Evolutionary conservation across 331 rosid genomes (phyloP).

Genomic region (Dryas integrifolia): DNA sequence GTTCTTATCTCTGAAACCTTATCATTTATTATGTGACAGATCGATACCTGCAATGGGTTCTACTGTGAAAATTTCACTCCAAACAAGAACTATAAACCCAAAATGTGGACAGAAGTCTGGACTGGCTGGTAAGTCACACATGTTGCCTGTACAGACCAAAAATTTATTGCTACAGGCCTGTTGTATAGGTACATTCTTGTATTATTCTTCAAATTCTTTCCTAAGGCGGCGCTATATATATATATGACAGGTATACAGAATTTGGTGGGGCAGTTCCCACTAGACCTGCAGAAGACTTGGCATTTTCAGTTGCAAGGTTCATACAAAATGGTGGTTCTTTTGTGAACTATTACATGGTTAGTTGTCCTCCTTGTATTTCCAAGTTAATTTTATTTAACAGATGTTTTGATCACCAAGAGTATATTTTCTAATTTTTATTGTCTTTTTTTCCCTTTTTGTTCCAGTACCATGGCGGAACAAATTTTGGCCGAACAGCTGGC

Average conservation of each 20-base stretch:
- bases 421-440: not conserved
- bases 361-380: not conserved
- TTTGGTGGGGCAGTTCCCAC: slow-evolving; percentile 82
- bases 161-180: not conserved
- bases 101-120: slow-evolving; percentile 98
- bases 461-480: slow-evolving; percentile 98
- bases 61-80: slow-evolving; percentile 88
- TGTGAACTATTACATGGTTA: slow-evolving; percentile 84
- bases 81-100: slow-evolving; percentile 68
- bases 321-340: slow-evolving; percentile 86
- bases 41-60: slow-evolving; percentile 86
- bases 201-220: not conserved
- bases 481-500: slow-evolving; percentile 81
- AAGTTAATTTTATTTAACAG: not conserved
- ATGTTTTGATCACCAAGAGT: slow-evolving; percentile 10
- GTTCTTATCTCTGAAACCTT: slow-evolving; percentile 8
- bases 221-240: slow-evolving; percentile 10
- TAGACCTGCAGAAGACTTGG: slow-evolving; percentile 87
- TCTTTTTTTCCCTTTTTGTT: slow-evolving; percentile 14
- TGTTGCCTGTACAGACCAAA: slow-evolving; percentile 1
- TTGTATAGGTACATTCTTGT: not conserved
- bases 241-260: slow-evolving; percentile 64
- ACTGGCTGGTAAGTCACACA: slow-evolving; percentile 76
- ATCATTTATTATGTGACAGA: slow-evolving; percentile 44
- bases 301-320: slow-evolving; percentile 78